Conservation (phyloP, 371 early-diverging fungal species). For the Phascolomyces articulosus region DNA sequence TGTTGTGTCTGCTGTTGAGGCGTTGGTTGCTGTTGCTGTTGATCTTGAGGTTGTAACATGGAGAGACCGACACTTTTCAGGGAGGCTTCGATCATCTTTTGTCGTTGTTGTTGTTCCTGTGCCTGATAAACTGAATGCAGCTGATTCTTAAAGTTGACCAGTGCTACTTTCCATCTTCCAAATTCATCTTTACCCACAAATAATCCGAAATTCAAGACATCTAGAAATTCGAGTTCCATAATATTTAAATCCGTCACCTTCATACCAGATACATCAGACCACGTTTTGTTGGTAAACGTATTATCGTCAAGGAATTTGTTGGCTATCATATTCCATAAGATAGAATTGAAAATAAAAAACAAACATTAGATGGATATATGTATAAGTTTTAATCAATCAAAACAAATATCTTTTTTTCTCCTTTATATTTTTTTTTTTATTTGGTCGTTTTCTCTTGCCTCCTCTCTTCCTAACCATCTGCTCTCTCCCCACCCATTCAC, state of each 20-base stretch:
- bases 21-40: conserved; percentile 1
- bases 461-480: neutral
- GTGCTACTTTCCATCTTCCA: conserved; percentile 40
- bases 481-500: too few relatives aligned
- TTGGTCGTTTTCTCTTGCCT: too few relatives aligned
- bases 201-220: conserved; percentile 60
- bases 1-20: conserved; percentile 14
- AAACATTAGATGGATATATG: too few relatives aligned
- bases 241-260: conserved; percentile 66
- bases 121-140: conserved; percentile 33
- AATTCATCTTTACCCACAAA: conserved; percentile 65
- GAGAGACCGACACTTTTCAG: conserved; percentile 40
- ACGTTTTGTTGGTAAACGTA: conserved; percentile 73
- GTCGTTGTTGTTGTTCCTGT: conserved; percentile 44
- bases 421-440: neutral
- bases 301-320: conserved; percentile 74
- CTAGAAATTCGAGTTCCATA: conserved; percentile 74
- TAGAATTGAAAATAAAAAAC: neutral
- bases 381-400: neutral
- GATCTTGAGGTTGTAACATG: conserved; percentile 28
- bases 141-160: conserved; percentile 42
- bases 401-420: neutral
- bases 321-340: conserved; percentile 25
- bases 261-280: conserved; percentile 72
- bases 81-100: conserved; percentile 44